phyloP scores from a whole-genome alignment of 73 alveolate genomes.

The Tetrahymena thermophila region DNA sequence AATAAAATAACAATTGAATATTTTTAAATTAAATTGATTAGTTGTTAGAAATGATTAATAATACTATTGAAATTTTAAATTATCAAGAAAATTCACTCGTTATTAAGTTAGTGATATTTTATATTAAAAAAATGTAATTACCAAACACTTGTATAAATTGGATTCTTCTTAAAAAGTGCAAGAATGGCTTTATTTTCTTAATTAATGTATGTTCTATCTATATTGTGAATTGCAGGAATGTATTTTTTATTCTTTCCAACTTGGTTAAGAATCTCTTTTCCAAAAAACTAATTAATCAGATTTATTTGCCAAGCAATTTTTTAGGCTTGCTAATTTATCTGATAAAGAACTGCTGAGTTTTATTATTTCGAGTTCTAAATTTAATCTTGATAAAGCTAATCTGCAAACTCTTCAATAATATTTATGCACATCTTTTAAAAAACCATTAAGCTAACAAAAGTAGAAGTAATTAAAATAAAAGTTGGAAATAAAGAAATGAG shows the following conservation, averaged over 20 bases:
- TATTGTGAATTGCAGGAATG: neutral
- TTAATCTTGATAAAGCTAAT: neutral
- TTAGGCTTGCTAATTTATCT: neutral
- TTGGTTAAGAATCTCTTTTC: neutral
- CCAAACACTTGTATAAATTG: neutral
- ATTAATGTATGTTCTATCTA: neutral
- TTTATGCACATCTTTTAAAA: neutral
- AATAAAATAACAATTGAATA: too few species aligned
- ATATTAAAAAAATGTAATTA: too few species aligned
- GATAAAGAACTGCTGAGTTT: neutral
- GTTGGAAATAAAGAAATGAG: neutral
- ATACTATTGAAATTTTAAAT: too few species aligned
- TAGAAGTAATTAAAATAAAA: neutral
- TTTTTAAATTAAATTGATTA: too few species aligned
- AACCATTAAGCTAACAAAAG: neutral
- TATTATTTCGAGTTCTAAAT: neutral
- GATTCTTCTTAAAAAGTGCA: neutral
- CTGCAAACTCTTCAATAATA: neutral
- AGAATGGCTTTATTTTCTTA: neutral
- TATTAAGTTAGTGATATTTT: too few species aligned
- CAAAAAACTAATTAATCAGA: neutral
- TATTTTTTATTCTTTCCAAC: neutral
- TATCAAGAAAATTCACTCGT: too few species aligned
- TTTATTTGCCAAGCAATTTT: neutral
- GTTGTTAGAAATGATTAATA: too few species aligned